These are phyloP conservation scores for Ceratobasidium sp. DNA, from an alignment of 1,284 basidiomycete species.

Conservation along the genomic window DNA sequence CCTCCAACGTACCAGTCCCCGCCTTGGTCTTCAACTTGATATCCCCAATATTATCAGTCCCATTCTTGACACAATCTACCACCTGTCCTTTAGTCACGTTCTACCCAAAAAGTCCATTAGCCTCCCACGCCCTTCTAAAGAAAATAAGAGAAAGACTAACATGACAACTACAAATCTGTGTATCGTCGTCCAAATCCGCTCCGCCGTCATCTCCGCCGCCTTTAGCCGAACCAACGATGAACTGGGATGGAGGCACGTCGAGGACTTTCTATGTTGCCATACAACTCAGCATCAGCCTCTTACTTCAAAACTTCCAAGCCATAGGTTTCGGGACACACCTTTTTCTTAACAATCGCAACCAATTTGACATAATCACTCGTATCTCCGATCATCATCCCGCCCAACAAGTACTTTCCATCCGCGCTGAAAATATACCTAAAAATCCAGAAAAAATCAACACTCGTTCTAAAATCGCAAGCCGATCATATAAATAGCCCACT, in stretches of 20 bases:
- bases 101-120: constrained; percentile 50
- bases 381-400: constrained; percentile 88
- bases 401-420: constrained; percentile 80
- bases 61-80: constrained; percentile 67
- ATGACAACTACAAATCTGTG: constrained; percentile 79
- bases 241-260: constrained; percentile 74
- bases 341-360: constrained; percentile 79
- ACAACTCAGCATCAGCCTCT: constrained; percentile 11
- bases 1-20: constrained; percentile 64
- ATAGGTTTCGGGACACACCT: too few species aligned
- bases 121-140: constrained; percentile 30
- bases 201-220: constrained; percentile 71
- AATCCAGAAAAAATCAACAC: not conserved
- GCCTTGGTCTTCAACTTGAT: constrained; percentile 80
- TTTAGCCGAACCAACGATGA: constrained; percentile 72
- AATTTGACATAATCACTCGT: constrained; percentile 79
- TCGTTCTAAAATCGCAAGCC: too few species aligned
- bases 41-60: constrained; percentile 67
- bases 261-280: constrained; percentile 66
- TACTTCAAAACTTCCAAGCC: too few species aligned
- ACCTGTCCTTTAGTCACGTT: constrained; percentile 78
- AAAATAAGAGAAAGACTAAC: constrained; percentile 56
- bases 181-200: constrained; percentile 77
- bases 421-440: constrained; percentile 75
- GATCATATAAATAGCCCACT: constrained; percentile 65